phyloP scores from a whole-genome alignment of 179 eudicot species.

The Carnegiea gigantea region DNA sequence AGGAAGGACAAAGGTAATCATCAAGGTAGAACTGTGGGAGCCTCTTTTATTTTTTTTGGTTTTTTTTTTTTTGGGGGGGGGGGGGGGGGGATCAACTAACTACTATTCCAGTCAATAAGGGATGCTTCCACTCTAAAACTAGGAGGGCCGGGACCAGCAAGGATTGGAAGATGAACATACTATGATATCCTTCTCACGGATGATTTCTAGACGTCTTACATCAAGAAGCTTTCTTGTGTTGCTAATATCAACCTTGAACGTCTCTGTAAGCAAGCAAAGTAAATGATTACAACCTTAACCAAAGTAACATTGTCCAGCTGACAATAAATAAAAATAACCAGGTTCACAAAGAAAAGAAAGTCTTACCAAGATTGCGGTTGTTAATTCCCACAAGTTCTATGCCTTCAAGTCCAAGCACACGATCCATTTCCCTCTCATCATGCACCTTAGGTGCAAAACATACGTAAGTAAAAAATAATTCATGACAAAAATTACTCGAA shows the following conservation, averaged over 20 bases:
- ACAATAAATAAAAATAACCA: background rate
- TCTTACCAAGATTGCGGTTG: conserved; percentile 85
- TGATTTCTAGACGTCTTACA: conserved; percentile 57
- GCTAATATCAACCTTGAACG: conserved; percentile 78
- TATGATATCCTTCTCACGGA: conserved; percentile 56
- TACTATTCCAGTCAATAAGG: background rate
- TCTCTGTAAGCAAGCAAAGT: conserved; percentile 42
- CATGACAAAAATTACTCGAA: background rate
- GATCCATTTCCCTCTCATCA: conserved; percentile 90
- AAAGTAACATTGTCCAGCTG: background rate
- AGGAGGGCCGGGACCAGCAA: background rate
- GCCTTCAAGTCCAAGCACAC: conserved; percentile 81
- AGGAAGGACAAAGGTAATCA: background rate
- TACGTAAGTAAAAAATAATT: too few relatives aligned
- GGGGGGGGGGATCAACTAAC: background rate
- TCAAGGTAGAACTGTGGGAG: background rate
- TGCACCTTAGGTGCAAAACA: conserved; percentile 60
- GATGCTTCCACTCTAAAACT: background rate
- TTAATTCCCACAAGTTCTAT: conserved; percentile 90
- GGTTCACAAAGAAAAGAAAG: background rate
- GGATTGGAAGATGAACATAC: conserved; percentile 38
- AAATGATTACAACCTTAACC: conserved; percentile 2
- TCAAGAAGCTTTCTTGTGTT: conserved; percentile 91
- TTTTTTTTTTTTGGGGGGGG: too few relatives aligned
- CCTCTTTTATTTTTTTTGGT: background rate